Conservation (phyloP, 495 filamentous ascomycete genomes). For the Annulohypoxylon bovei region DNA sequence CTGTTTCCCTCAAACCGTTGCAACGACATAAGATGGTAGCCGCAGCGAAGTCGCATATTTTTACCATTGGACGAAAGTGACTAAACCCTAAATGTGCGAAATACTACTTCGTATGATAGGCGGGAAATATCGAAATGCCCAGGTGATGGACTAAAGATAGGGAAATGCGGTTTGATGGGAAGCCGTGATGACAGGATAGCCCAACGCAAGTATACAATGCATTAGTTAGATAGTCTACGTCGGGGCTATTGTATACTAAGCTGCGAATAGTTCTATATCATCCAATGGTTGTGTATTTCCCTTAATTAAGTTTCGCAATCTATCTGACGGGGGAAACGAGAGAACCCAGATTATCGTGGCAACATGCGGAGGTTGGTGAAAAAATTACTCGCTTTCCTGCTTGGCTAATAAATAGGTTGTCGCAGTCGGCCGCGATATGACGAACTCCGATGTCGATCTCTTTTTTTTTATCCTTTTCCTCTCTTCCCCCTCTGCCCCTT, state of each 20-base stretch:
- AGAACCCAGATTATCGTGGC: constrained; percentile 39
- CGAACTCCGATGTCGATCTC: constrained; percentile 42
- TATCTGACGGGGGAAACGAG: constrained; percentile 28
- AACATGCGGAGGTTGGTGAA: constrained; percentile 41
- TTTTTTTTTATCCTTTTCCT: constrained; percentile 11
- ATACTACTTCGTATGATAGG: constrained; percentile 8
- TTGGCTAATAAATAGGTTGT: constrained; percentile 41
- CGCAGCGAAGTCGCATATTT: constrained; percentile 39
- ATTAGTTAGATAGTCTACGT: constrained; percentile 3
- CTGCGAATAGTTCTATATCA: constrained; percentile 6
- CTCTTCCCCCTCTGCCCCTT: not conserved
- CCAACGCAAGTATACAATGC: constrained; percentile 7
- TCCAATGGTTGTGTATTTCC: constrained; percentile 22
- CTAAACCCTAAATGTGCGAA: constrained; percentile 20
- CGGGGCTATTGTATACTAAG: constrained; percentile 17
- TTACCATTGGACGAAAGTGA: constrained; percentile 25
- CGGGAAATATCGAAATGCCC: constrained; percentile 7
- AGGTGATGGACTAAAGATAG: constrained; percentile 5
- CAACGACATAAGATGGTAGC: constrained; percentile 33
- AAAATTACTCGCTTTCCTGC: constrained; percentile 34
- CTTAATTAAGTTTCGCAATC: constrained; percentile 30
- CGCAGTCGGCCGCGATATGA: constrained; percentile 39
- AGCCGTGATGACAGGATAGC: constrained; percentile 7
- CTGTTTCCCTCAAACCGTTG: constrained; percentile 32
- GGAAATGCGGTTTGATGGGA: constrained; percentile 16